Evolutionary conservation across 495 filamentous ascomycete genomes (phyloP), one percentile per base, ranked within the genome.

Genomic region (Talaromyces proteolyticus): DNA sequence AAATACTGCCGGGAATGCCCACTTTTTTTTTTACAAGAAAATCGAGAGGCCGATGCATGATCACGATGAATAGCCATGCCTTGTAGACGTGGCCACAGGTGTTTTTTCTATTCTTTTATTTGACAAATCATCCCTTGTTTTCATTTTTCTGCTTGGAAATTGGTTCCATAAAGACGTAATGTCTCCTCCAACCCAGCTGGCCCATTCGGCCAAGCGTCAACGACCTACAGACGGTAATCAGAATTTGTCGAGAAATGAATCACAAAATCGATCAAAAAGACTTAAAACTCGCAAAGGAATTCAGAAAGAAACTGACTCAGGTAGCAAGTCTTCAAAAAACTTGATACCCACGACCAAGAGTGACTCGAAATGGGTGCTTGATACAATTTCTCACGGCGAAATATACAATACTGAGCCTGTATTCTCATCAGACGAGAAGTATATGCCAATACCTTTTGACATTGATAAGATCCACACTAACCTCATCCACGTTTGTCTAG

Each of bases 361-460:
- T 14, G 1, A 12, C 14, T 17, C 47, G 10, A 36, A 49, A 16
- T 49, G 47, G 47, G 39, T 36, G 17, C 22, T 49, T 39, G 37
- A 49, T 4, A 14, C 40, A 4, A 40, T 49, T 21, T 49, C 24
- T 10, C 36, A 36, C 16, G 50, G 50, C 21, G 17, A 38, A 12
- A 46, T 46, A 40, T 65, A 52, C 44, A 72, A 88, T 57, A 68
- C 87, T 47, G 89, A 96, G 54, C 87, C 91, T 0, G 70, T 89
- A 19, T 85, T 96, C 64, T 84, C 88, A 11, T 53, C 57, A 4
- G 87, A 96, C 68, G 90, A 95, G 66, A 81, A 85, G 89, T 95
- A 71, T 57, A 83, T 67, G 42, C 8, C 42, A 17, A 25, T 21
- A 51, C 7, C 16, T 8, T 2, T 23, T 37, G 25, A 23, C 20